Base-by-base conservation (phyloP, 768 basidiomycete genomes). In the Leccinum obscurum region DNA sequence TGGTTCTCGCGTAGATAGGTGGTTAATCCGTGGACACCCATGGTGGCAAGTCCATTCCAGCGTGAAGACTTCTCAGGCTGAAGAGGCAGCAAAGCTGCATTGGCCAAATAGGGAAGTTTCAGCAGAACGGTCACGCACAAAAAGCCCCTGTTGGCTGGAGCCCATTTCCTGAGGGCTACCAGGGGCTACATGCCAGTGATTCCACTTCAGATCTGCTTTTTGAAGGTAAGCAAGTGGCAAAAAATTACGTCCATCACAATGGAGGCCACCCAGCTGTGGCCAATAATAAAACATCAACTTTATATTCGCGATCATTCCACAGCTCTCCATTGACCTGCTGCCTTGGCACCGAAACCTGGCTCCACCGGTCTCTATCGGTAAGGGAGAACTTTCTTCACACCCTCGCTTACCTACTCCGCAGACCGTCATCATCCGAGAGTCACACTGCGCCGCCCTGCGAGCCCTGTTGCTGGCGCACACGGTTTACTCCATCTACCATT, bases 21-120 rank as follows among this genome's bases (percentile, higher is more conserved):
- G 11, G 82, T 77, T 34, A 84, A 76, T 20, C 83, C 83, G 64
- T 81, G 78, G 39, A 83, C 77, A 56, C 83, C 82, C 82, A 83
- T 83, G 3, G 14, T 83, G 3, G 14, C 56, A 69, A 66, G 67
- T 57, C 59, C 65, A 65, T 48, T 22, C 46, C 17, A 17, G 7
- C 30, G 6, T 54, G 50, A 39, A 41, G 34, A 34, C 34, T 34
- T 34, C 34, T 34, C 34, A 34, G 34, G 34, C 15, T 39, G 44
- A 34, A 34, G 55, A 48, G 61, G 35, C 28, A 22, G 24, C 32
- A 17, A 51, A 51, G 49, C 26, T 13, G 8, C 8, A 34, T 17
- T 6, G 28, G 54, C 57, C 52, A 64, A 64, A 54, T 49, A 57
- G 52, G 64, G 52, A 51, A 49, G 11, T 20, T 10, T 20, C 35